Percentiles rank a stretch among this genome's conserved stretches.
Evolutionary conservation across 208 protist genomes (phyloP).

Genomic region (Trypanosoma cruzi): DNA sequence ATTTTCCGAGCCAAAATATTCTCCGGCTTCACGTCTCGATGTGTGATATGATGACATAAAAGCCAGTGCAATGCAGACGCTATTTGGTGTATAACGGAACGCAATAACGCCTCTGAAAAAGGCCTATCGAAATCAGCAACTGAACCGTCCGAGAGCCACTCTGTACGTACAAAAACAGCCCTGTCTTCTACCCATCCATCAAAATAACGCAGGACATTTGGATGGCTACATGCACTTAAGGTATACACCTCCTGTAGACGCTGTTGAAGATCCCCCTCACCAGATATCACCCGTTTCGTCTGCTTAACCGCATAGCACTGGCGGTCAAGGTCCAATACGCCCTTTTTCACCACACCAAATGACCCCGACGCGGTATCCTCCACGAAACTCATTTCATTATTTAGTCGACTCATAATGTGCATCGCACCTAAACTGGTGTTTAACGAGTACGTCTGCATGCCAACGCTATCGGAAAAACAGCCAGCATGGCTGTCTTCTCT

Average conservation of each 20-base stretch:
- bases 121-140: constrained; percentile 38
- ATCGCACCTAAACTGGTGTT: constrained; percentile 42
- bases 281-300: constrained; percentile 64
- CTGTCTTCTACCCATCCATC: constrained; percentile 87
- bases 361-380: constrained; percentile 66
- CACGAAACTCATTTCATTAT: constrained; percentile 74
- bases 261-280: constrained; percentile 79
- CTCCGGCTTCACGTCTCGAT: constrained; percentile 88
- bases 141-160: constrained; percentile 56
- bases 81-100: constrained; percentile 68
- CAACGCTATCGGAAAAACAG: constrained; percentile 16
- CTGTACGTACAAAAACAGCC: constrained; percentile 75
- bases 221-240: constrained; percentile 67
- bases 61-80: constrained; percentile 70
- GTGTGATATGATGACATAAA: constrained; percentile 66
- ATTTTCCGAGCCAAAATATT: constrained; percentile 57
- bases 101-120: constrained; percentile 50
- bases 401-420: constrained; percentile 62
- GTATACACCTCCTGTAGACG: constrained; percentile 82
- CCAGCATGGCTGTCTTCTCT: constrained; percentile 18
- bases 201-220: constrained; percentile 85
- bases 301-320: constrained; percentile 84
- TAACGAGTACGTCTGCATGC: constrained; percentile 31
- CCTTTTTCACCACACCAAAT: constrained; percentile 70
- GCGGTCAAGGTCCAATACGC: constrained; percentile 57